Percentiles rank a stretch among this genome's conserved stretches.
Conservation (phyloP, 495 filamentous ascomycete genomes). For the Talaromyces stipitatus region DNA sequence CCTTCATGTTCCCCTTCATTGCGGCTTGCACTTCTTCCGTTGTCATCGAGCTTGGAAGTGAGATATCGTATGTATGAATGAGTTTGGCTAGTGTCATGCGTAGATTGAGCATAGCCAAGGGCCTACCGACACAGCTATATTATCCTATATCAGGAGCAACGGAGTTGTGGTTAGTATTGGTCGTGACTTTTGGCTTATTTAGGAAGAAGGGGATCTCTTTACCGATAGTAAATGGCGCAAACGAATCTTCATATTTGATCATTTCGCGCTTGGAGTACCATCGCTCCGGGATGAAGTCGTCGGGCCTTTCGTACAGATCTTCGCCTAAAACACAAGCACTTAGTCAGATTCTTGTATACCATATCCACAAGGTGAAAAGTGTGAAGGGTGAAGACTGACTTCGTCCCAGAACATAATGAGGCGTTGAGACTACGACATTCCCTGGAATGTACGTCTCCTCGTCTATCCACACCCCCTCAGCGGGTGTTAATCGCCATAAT, state of each 20-base stretch:
- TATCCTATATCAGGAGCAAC: neutral
- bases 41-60: conserved; percentile 12
- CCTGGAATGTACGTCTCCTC: conserved; percentile 20
- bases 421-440: conserved; percentile 18
- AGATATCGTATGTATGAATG: conserved; percentile 8
- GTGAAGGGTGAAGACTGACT: conserved; percentile 9
- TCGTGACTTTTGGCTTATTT: neutral
- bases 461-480: conserved; percentile 18
- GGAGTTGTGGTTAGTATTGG: neutral
- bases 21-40: neutral
- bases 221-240: conserved; percentile 6
- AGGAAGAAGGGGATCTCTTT: neutral
- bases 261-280: conserved; percentile 31
- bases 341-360: neutral
- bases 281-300: conserved; percentile 46
- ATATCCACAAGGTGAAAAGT: no score
- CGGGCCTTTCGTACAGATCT: conserved; percentile 17
- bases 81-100: conserved; percentile 14
- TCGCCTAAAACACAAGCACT: neutral
- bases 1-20: neutral
- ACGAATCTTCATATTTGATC: conserved; percentile 10
- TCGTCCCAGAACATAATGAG: conserved; percentile 23
- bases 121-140: conserved; percentile 19
- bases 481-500: conserved; percentile 17
- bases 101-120: conserved; percentile 17